Conservation (phyloP, 805 yeast species). For the Yamadazyma insecticola region DNA sequence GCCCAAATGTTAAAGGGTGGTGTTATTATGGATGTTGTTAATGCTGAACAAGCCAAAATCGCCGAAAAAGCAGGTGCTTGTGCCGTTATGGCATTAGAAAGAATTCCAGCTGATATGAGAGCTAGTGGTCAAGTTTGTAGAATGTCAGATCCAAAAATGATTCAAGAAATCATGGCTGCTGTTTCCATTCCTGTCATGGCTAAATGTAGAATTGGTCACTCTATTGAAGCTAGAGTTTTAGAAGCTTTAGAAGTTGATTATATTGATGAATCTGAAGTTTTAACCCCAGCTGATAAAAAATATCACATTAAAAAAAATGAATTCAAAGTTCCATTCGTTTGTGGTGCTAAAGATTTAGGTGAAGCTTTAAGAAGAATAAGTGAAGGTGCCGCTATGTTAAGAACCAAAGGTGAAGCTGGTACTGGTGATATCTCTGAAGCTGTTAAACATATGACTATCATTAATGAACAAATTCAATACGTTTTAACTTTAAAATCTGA, state of each 20-base stretch:
- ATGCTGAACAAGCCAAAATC: slow-evolving; percentile 71
- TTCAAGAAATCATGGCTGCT: slow-evolving; percentile 65
- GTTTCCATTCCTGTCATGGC: slow-evolving; percentile 81
- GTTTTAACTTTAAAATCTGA: slow-evolving; percentile 37
- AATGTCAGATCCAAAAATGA: slow-evolving; percentile 83
- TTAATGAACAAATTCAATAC: slow-evolving; percentile 50
- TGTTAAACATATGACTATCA: slow-evolving; percentile 64
- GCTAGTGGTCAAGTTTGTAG: slow-evolving; percentile 78
- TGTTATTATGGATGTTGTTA: slow-evolving; percentile 72
- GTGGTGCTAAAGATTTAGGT: slow-evolving; percentile 79
- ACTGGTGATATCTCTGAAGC: slow-evolving; percentile 86
- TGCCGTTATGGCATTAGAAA: slow-evolving; percentile 85
- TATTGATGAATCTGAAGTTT: slow-evolving; percentile 80
- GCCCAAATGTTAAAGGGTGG: slow-evolving; percentile 86
- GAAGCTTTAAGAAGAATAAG: slow-evolving; percentile 74
- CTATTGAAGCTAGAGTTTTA: slow-evolving; percentile 75
- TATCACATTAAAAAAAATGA: slow-evolving; percentile 58
- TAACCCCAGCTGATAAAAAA: slow-evolving; percentile 73
- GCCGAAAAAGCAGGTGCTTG: slow-evolving; percentile 86
- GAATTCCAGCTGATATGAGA: slow-evolving; percentile 83
- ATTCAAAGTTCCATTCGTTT: slow-evolving; percentile 73
- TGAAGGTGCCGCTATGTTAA: slow-evolving; percentile 85
- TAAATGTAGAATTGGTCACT: slow-evolving; percentile 78
- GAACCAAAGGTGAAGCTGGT: slow-evolving; percentile 88
- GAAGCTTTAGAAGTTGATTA: slow-evolving; percentile 71